Evolutionary conservation across 306 rosid genomes (phyloP), one percentile per base, ranked within the genome.

Genomic region (Comarum palustre): DNA sequence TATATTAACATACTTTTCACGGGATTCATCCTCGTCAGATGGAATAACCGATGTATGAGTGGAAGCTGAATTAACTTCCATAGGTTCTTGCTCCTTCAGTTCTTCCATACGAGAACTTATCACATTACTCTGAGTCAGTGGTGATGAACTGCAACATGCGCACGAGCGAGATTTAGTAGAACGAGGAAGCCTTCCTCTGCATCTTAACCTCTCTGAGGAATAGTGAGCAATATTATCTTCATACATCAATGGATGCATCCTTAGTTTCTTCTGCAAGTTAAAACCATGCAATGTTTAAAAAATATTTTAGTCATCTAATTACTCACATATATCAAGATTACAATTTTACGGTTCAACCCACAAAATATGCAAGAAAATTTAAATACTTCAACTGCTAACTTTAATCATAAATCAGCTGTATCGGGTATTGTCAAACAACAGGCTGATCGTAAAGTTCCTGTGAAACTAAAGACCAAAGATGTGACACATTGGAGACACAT

Each of bases 201-300:
- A 81, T 86, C 96, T 87, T 73, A 79, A 59, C 77, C 83, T 87
- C 57, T 42, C 75, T 41, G 86, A 29, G 79, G 83, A 79, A 19
- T 38, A 80, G 68, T 39, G 80, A 66, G 82, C 54, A 66, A 45
- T 76, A 55, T 77, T 57, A 84, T 91, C 96, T 77, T 94, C 92
- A 20, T 86, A 94, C 89, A 94, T 86, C 67, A 85, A 75, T 38
- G 99, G 99, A 82, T 85, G 92, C 87, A 83, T 84, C 96, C 82
- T 94, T 75, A 64, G 73, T 82, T 88, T 94, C 76, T 83, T 86
- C 99, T 91, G 96, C 88, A 94, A 88, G 81, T 83, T 71, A 36
- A 80, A 55, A 76, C 77, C 79, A 75, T 46, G 54, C 73, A 71
- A 47, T 59, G 54, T 55, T 27, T 57, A 67, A 50, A 38, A 82